A percentile compares a stretch with the other conserved stretches of the same genome.
These are phyloP conservation scores for Bassia scoparia DNA, from an alignment of 148 eudicot species.

Conservation along the genomic window DNA sequence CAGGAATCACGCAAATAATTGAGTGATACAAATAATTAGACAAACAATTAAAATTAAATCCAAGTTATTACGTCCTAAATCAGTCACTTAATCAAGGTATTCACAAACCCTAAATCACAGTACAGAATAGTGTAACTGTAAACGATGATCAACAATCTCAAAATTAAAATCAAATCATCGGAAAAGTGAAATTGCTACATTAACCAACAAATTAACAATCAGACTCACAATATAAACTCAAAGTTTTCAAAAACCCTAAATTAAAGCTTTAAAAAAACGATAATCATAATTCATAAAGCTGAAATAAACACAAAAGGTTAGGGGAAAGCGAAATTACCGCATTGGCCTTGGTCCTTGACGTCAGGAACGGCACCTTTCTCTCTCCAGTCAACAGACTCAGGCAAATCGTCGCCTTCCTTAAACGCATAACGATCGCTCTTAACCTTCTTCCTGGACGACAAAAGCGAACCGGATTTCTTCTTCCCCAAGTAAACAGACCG, in stretches of 20 bases:
- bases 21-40: too few relatives aligned
- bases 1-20: not conserved
- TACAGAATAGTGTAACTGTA: too few relatives aligned
- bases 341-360: conserved; percentile 77
- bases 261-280: too few relatives aligned
- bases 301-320: not conserved
- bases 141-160: too few relatives aligned
- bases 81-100: not conserved
- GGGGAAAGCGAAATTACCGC: conserved; percentile 44
- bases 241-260: too few relatives aligned
- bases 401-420: conserved; percentile 51
- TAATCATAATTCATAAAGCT: too few relatives aligned
- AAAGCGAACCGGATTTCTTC: not conserved
- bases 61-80: too few relatives aligned
- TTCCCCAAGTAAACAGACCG: conserved; percentile 41
- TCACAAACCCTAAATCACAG: too few relatives aligned
- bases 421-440: conserved; percentile 43
- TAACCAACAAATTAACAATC: too few relatives aligned
- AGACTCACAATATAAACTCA: too few relatives aligned
- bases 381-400: conserved; percentile 75
- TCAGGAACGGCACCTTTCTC: conserved; percentile 58
- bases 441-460: not conserved
- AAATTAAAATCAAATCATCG: too few relatives aligned
- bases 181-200: too few relatives aligned
- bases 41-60: not conserved